Evolutionary conservation across 805 yeast species (phyloP).

Genomic region (Metschnikowia amazonensis): DNA sequence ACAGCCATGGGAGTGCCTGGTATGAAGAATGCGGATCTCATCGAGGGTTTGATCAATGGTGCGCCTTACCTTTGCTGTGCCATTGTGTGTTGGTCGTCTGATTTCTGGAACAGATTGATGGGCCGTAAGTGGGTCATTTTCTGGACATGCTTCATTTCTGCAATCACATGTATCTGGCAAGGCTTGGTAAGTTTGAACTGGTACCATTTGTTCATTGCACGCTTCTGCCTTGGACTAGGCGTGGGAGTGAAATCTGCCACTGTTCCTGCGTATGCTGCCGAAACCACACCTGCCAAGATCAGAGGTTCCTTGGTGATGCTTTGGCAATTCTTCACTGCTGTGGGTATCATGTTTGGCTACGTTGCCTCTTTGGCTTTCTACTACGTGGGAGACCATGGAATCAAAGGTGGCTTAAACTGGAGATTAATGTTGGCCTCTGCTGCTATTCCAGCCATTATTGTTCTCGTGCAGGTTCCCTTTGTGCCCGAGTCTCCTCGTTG

Average conservation of each 20-base stretch:
- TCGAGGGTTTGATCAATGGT: constrained; percentile 58
- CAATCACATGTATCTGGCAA: constrained; percentile 64
- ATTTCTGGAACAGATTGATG: constrained; percentile 44
- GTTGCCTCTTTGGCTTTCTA: constrained; percentile 58
- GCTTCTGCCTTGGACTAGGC: constrained; percentile 60
- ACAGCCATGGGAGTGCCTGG: constrained; percentile 44
- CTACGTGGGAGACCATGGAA: constrained; percentile 45
- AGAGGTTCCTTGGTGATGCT: constrained; percentile 66
- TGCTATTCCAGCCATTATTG: constrained; percentile 53
- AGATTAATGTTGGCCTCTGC: constrained; percentile 65
- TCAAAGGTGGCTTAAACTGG: constrained; percentile 50
- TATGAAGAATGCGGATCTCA: constrained; percentile 47
- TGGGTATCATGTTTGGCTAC: constrained; percentile 67
- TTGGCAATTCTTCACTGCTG: constrained; percentile 76
- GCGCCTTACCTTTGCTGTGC: constrained; percentile 65
- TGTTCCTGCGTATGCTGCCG: constrained; percentile 52
- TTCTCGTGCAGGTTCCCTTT: constrained; percentile 46
- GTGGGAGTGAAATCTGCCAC: constrained; percentile 66
- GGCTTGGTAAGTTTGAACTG: constrained; percentile 54
- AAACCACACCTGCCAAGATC: constrained; percentile 41
- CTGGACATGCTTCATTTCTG: constrained; percentile 56
- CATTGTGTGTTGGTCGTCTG: constrained; percentile 60
- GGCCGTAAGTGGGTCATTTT: constrained; percentile 64
- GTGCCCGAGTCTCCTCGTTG: constrained; percentile 73
- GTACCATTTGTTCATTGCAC: constrained; percentile 57